A percentile compares a stretch with the other conserved stretches of the same genome.
Conservation (phyloP, 805 yeast genomes). For the Metschnikowia santaceciliae region DNA sequence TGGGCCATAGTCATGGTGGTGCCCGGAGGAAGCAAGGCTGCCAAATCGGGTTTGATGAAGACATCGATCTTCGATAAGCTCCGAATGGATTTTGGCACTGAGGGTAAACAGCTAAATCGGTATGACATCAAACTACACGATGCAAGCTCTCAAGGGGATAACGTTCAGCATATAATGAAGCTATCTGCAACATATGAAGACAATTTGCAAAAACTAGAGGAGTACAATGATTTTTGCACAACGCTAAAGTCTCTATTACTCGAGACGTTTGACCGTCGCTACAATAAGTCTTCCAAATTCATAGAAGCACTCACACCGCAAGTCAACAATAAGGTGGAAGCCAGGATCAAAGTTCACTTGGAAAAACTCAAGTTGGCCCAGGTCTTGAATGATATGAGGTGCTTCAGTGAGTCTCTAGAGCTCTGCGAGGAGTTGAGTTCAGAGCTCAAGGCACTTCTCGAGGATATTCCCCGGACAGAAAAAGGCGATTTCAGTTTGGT, state of each 20-base stretch:
- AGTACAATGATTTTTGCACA: constrained; percentile 45
- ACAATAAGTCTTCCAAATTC: constrained; percentile 12
- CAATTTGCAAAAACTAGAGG: constrained; percentile 41
- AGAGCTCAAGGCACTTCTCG: constrained; percentile 15
- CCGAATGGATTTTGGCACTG: constrained; percentile 45
- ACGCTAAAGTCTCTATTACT: constrained; percentile 48
- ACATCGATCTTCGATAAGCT: constrained; percentile 53
- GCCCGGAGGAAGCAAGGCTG: constrained; percentile 34
- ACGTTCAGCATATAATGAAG: constrained; percentile 23
- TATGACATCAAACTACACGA: constrained; percentile 1
- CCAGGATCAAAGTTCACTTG: constrained; percentile 25
- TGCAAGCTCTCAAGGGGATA: constrained; percentile 12
- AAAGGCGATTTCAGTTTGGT: neutral
- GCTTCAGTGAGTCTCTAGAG: constrained; percentile 56
- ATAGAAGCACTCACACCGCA: constrained; percentile 23
- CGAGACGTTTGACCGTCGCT: constrained; percentile 43
- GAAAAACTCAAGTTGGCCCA: constrained; percentile 50
- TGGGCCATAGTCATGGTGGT: constrained; percentile 59
- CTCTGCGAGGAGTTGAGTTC: constrained; percentile 46
- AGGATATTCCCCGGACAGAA: neutral
- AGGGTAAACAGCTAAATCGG: constrained; percentile 37
- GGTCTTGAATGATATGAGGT: constrained; percentile 50
- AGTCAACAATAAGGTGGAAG: constrained; percentile 26
- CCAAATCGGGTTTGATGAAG: constrained; percentile 37
- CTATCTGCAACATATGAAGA: constrained; percentile 34